Conservation (phyloP, 148 eudicot genomes). For the Drosera capensis region DNA sequence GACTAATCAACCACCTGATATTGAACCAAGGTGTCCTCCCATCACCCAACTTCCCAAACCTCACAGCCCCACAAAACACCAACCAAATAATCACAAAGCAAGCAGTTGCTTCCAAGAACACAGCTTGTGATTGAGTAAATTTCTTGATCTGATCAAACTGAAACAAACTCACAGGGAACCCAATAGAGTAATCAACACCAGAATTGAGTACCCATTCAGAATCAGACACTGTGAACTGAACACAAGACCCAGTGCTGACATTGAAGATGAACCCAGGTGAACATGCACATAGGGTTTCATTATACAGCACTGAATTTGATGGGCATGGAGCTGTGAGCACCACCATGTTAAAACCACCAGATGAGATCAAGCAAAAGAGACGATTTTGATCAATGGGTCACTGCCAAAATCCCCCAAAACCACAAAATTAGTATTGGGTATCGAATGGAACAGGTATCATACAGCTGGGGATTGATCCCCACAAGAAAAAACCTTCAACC, state of each 20-base stretch:
- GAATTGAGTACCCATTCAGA: conserved; percentile 25
- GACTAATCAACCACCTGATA: conserved; percentile 90
- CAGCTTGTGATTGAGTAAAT: conserved; percentile 77
- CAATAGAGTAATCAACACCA: conserved; percentile 50
- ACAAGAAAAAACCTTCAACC: no score
- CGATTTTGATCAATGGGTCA: no score
- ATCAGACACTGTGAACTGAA: conserved; percentile 18
- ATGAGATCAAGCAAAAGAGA: no score
- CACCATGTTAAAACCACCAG: no score
- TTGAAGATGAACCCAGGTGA: conserved; percentile 55
- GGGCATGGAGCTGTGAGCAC: conserved; percentile 23
- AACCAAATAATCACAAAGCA: conserved; percentile 52
- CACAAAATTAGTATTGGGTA: no score
- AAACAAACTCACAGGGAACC: conserved; percentile 48
- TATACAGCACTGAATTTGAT: conserved; percentile 35
- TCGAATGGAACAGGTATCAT: no score
- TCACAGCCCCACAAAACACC: conserved; percentile 34
- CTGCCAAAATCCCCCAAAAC: no score
- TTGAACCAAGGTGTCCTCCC: conserved; percentile 54
- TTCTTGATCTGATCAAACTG: conserved; percentile 54
- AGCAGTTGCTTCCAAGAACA: conserved; percentile 61
- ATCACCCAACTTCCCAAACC: conserved; percentile 47
- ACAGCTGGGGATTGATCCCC: no score
- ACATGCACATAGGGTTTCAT: conserved; percentile 57
- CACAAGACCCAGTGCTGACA: conserved; percentile 25